Base-by-base conservation (phyloP, 257 asterid species). In the Nicotiana paniculata region DNA sequence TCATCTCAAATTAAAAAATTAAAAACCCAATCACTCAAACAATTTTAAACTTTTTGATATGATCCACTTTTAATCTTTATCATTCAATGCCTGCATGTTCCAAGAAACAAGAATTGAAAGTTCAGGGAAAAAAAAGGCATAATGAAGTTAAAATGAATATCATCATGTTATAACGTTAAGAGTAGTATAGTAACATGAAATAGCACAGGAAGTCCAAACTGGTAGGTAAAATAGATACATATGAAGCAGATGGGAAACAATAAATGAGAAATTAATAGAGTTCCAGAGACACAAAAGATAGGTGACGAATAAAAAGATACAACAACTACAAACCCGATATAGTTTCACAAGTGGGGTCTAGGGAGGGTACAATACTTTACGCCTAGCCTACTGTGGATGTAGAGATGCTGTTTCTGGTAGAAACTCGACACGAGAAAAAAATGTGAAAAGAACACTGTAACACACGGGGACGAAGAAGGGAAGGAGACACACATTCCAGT, bases 1-100 rank as follows among this genome's bases (percentile, higher is more conserved):
- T 89, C 85, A 82, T 92, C 82, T 91, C 92, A 92, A 30, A 37
- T 48, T 16, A 6, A 11, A 17, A 61, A 77, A 1, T 35, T 32
- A 17, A 81, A 30, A 30, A 26, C 24, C 58, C 61, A 80, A 66
- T 16, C 39, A n/a, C 39, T 43, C 3, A 7, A 66, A 77, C 16
- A 10, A 78, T 78, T 46, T n/a, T 26, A 5, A 0, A 6, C 6
- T 13, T 74, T 43, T 72, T 0, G 3, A 6, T 72, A 72, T 33
- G 1, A 43, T 0, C 18, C 64, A 58, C 64, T 58, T n/a, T 58
- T 18, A 17, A 18, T 58, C 10, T 18, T 18, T 58, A 55, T 55
- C 33, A 32, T 30, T 13, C 72, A 65, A 32, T 17, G 4, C 24
- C 79, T 74, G 79, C 79, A 74, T 74, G 39, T 39, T 46, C 24